Base-by-base conservation (phyloP, 1,284 basidiomycete genomes). In the Xerocomus tenax region DNA sequence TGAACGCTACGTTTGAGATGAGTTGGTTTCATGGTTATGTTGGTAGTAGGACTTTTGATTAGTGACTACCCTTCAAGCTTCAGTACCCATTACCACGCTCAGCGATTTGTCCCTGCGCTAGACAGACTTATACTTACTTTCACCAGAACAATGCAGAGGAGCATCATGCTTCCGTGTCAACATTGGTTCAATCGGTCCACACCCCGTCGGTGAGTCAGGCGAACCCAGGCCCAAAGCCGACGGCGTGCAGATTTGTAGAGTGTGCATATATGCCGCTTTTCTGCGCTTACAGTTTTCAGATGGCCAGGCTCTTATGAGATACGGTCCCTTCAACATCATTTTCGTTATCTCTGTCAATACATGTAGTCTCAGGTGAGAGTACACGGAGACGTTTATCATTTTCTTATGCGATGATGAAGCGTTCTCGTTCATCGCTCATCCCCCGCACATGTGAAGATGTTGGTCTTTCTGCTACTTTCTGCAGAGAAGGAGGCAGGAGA, bases 271-370 rank as follows among this genome's bases (percentile, higher is more conserved):
- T n/a, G n/a, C n/a, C n/a, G n/a, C n/a, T n/a, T n/a, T n/a, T n/a
- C n/a, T n/a, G n/a, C n/a, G n/a, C n/a, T n/a, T n/a, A n/a, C n/a
- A n/a, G n/a, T n/a, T n/a, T n/a, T n/a, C n/a, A n/a, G n/a, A n/a
- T n/a, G n/a, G n/a, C n/a, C n/a, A n/a, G n/a, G n/a, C n/a, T n/a
- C 84, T 0, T 87, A 86, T 58, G 85, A 87, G 58, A 81, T 87
- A 21, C 87, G 84, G 84, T 74, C 28, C 85, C 84, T 0, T 73
- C 76, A 0, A 81, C 84, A 56, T 84, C 84, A 1, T 87, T 87
- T 59, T 67, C 74, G 0, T 73, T 87, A 86, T 53, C 71, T 88
- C 16, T 79, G 75, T 55, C 66, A 80, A 63, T 77, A 87, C 61
- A 73, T 79, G 83, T 5, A 59, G 74, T 39, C 67, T 87, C 30